Evolutionary conservation across 106 monocot genomes (phyloP), one percentile per base, ranked within the genome.

Genomic region (Dendrobium huoshanense): DNA sequence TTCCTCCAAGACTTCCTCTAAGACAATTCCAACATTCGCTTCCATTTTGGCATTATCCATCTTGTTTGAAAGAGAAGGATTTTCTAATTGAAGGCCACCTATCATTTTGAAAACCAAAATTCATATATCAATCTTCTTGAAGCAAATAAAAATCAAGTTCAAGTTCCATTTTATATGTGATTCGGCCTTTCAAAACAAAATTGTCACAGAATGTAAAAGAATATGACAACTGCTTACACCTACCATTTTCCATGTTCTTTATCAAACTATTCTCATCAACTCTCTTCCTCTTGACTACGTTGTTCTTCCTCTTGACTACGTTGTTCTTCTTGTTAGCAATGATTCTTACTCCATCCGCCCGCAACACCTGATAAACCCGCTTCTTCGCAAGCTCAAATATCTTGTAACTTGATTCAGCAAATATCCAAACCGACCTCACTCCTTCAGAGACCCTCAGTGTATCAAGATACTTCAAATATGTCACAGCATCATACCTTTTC

Each of bases 331-430:
- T 77, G 59, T 85, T 75, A n/a, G 43, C 24, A 76, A 10, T 56
- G 54, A 91, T 45, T 80, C 81, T 91, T 19, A 73, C 48, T 51
- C 88, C 93, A 86, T 95, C 95, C 70, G 93, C 81, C 75, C 72
- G 72, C 42, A 93, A 79, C 74, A 89, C 87, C 78, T 89, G 89
- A 82, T 95, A 99, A 74, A 99, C 93, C 20, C 95, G 83, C 84
- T 77, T 91, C 76, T 95, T 99, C 43, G 99, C 92, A 80, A 91
- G 79, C 81, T 99, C 99, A 86, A 99, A 99, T 56, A 99, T 95
- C 88, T 93, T 95, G 61, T 99, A 87, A 76, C 99, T 99, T 25
- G 99, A 95, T 79, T 95, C 87, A n/a, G 99, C 95, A 79, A 95
- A 95, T 67, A 99, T 94, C 95, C 99, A 99, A 73, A 95, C 85